A percentile compares a stretch with the other conserved stretches of the same genome.
Evolutionary conservation across 2,329 filamentous ascomycete genomes (phyloP).

Genomic region (Pseudogymnoascus sp.): DNA sequence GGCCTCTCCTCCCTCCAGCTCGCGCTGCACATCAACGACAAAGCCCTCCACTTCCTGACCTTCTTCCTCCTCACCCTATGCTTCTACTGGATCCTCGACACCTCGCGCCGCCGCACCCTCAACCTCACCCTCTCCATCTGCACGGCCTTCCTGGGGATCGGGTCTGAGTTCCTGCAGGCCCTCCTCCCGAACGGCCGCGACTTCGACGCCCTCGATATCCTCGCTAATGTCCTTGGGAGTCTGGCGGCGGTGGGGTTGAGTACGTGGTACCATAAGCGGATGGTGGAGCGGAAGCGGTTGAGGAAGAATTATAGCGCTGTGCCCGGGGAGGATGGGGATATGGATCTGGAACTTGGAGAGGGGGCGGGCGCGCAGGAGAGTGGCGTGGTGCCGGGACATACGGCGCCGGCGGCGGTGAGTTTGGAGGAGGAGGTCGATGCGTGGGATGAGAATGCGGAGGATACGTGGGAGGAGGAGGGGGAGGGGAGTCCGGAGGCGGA

Average conservation of each 20-base stretch:
- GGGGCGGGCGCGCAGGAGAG: conserved; percentile 49
- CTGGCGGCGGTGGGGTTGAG: conserved; percentile 63
- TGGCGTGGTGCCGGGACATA: conserved; percentile 42
- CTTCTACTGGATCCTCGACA: conserved; percentile 98
- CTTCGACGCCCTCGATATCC: conserved; percentile 75
- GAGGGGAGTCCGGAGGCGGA: neutral
- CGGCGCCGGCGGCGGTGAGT: conserved; percentile 30
- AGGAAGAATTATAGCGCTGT: conserved; percentile 65
- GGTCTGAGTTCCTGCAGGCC: conserved; percentile 67
- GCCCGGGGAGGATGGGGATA: conserved; percentile 50
- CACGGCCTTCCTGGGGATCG: conserved; percentile 61
- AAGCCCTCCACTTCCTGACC: conserved; percentile 74
- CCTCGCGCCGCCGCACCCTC: conserved; percentile 72
- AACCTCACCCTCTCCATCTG: conserved; percentile 77
- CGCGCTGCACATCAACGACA: conserved; percentile 66
- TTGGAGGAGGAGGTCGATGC: conserved; percentile 82
- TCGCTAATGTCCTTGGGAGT: conserved; percentile 79
- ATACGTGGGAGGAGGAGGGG: conserved; percentile 49
- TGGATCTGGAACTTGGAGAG: conserved; percentile 71
- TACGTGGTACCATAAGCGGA: conserved; percentile 88
- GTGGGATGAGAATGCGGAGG: conserved; percentile 79
- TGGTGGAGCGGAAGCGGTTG: conserved; percentile 78
- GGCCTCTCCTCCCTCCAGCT: conserved; percentile 62
- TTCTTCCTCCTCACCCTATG: conserved; percentile 81
- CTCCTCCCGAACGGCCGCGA: conserved; percentile 64